Percentiles rank a stretch among this genome's conserved stretches.
Conservation (phyloP, 2,329 filamentous ascomycete species). For the Talaromyces sp. region DNA sequence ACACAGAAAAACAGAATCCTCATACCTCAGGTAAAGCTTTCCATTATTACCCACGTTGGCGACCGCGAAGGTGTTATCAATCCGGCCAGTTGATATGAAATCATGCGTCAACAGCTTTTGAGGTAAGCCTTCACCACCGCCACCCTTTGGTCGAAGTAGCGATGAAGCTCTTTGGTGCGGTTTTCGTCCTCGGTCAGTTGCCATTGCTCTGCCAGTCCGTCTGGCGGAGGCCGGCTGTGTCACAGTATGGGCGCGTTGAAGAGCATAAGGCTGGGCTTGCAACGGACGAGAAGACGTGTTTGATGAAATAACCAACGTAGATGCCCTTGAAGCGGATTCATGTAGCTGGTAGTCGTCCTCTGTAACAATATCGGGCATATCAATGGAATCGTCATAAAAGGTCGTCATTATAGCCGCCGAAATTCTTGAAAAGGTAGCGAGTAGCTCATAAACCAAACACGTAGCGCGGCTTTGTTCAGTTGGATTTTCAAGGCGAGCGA, state of each 20-base stretch:
- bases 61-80: constrained; percentile 70
- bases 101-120: constrained; percentile 47
- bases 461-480: not conserved
- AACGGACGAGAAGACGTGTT: constrained; percentile 16
- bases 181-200: constrained; percentile 27
- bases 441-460: not conserved
- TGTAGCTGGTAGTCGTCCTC: not conserved
- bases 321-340: constrained; percentile 7
- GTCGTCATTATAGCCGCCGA: not conserved
- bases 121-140: constrained; percentile 48
- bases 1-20: constrained; percentile 4
- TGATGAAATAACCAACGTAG: constrained; percentile 11
- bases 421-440: not conserved
- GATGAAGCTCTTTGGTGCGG: constrained; percentile 28
- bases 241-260: constrained; percentile 38
- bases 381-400: not conserved
- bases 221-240: constrained; percentile 29
- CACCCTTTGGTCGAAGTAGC: constrained; percentile 45
- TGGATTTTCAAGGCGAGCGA: not conserved
- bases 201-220: constrained; percentile 23
- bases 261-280: constrained; percentile 20
- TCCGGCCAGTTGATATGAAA: constrained; percentile 56
- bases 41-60: constrained; percentile 79
- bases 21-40: constrained; percentile 72
- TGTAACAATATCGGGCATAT: not conserved